Conservation (phyloP, 1,139 yeast genomes). For the Zygosaccharomyces pseudobailii region DNA sequence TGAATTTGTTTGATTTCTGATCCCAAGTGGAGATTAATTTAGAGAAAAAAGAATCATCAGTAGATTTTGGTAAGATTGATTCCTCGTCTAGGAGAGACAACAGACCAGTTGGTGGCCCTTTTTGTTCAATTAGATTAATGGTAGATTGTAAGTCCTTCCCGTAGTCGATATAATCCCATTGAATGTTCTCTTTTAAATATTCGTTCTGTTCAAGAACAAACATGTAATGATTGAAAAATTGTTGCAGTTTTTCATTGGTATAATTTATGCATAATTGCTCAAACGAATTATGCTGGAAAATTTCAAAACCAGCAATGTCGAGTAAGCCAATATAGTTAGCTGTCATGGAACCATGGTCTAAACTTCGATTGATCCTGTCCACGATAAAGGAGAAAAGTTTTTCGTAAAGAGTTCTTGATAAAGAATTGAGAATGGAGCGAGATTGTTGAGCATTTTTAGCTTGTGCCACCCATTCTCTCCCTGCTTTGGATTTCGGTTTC, state of each 20-base stretch:
- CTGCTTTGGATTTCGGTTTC: slow-evolving; percentile 86
- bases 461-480: slow-evolving; percentile 78
- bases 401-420: slow-evolving; percentile 84
- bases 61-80: slow-evolving; percentile 88
- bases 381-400: slow-evolving; percentile 76
- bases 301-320: slow-evolving; percentile 98
- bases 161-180: slow-evolving; percentile 94
- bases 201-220: slow-evolving; percentile 96
- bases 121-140: slow-evolving; percentile 80
- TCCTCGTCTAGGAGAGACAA: slow-evolving; percentile 89
- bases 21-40: slow-evolving; percentile 69
- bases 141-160: slow-evolving; percentile 97
- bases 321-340: slow-evolving; percentile 81
- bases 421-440: slow-evolving; percentile 74
- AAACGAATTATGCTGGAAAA: slow-evolving; percentile 83
- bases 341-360: slow-evolving; percentile 42
- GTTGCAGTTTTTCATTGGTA: slow-evolving; percentile 94
- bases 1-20: slow-evolving; percentile 53
- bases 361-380: slow-evolving; percentile 65
- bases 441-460: slow-evolving; percentile 80
- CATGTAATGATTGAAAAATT: slow-evolving; percentile 96
- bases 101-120: slow-evolving; percentile 71
- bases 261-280: slow-evolving; percentile 96
- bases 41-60: slow-evolving; percentile 78
- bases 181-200: slow-evolving; percentile 85